Evolutionary conservation across 1,139 yeast genomes (phyloP).

Genomic region (Blastobotrys serpentis): DNA sequence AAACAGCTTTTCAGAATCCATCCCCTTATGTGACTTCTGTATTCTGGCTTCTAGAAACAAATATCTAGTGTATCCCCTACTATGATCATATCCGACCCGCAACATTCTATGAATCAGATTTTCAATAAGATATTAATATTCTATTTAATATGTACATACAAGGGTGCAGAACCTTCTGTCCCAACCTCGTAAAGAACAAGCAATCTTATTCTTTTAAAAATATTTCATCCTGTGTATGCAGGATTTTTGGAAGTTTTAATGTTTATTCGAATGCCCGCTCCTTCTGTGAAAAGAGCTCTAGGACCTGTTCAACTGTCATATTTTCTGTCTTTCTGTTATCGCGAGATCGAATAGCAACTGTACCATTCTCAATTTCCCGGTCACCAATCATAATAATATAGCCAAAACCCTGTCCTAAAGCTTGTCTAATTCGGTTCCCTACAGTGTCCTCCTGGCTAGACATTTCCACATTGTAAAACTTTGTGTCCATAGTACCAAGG

Average conservation of each 20-base stretch:
- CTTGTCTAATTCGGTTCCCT: conserved; percentile 77
- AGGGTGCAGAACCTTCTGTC: too few species aligned
- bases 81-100: too few species aligned
- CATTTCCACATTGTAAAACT: conserved; percentile 70
- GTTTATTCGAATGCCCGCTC: conserved; percentile 26
- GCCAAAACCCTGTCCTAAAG: conserved; percentile 72
- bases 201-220: too few species aligned
- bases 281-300: conserved; percentile 28
- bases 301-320: conserved; percentile 32
- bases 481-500: conserved; percentile 47
- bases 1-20: too few species aligned
- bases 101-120: too few species aligned
- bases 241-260: not conserved
- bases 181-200: too few species aligned
- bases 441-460: conserved; percentile 75
- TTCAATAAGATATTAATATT: too few species aligned
- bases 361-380: conserved; percentile 62
- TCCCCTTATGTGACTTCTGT: too few species aligned
- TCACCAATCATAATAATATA: conserved; percentile 86
- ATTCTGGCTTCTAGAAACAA: too few species aligned
- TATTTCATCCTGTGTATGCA: not conserved
- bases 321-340: conserved; percentile 47
- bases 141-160: too few species aligned
- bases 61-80: too few species aligned
- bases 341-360: conserved; percentile 66